These are phyloP conservation scores for Monosporascus sp. DNA, from an alignment of 2,329 filamentous ascomycete genomes.

Conservation along the genomic window DNA sequence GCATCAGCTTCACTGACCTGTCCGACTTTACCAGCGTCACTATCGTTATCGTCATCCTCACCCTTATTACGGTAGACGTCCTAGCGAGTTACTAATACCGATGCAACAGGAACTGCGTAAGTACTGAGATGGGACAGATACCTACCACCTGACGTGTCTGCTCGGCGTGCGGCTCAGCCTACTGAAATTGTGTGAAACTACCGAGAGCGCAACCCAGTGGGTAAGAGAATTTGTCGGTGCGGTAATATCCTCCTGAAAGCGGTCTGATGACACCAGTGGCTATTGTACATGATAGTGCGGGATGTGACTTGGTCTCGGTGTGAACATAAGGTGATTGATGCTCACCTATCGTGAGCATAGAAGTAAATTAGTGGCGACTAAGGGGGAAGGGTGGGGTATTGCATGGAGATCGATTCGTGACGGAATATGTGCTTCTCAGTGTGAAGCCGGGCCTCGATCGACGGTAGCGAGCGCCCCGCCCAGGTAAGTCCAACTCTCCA, in stretches of 20 bases:
- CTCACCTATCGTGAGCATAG: slow-evolving; percentile 1
- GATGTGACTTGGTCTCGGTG: slow-evolving; percentile 35
- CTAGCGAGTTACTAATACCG: not conserved
- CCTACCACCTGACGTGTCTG: slow-evolving; percentile 14
- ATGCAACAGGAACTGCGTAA: not conserved
- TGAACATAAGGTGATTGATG: slow-evolving; percentile 1
- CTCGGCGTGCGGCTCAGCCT: slow-evolving; percentile 36
- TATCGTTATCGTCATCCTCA: not conserved
- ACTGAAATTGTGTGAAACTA: slow-evolving; percentile 42
- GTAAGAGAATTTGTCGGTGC: slow-evolving; percentile 39
- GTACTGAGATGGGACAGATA: not conserved
- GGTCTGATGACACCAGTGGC: slow-evolving; percentile 53
- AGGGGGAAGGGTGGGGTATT: slow-evolving; percentile 58
- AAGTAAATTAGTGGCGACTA: slow-evolving; percentile 16
- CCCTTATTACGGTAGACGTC: not conserved
- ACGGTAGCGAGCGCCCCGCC: slow-evolving; percentile 57
- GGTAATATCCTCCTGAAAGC: slow-evolving; percentile 52
- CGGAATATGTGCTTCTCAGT: slow-evolving; percentile 59
- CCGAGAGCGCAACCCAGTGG: slow-evolving; percentile 42
- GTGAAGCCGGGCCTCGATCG: slow-evolving; percentile 61
- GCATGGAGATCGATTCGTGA: slow-evolving; percentile 62
- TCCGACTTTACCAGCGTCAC: not conserved
- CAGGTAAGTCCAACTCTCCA: slow-evolving; percentile 55
- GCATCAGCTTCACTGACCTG: not conserved
- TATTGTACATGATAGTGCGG: slow-evolving; percentile 56